Evolutionary conservation across 305 asterid species (phyloP).

Genomic region (Fraxinus greggii): DNA sequence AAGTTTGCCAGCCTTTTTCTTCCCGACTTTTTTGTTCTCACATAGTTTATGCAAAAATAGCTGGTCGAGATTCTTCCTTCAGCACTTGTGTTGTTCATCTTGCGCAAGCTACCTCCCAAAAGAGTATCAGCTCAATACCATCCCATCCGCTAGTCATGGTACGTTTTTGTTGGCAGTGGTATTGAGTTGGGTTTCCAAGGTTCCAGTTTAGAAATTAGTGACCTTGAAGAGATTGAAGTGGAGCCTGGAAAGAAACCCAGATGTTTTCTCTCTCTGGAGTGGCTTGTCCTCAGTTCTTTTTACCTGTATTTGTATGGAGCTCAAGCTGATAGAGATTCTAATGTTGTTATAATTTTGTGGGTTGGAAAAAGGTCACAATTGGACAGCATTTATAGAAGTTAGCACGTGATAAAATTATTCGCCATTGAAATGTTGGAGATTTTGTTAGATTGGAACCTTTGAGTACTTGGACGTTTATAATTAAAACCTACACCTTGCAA

Average conservation of each 20-base stretch:
- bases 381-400: slow-evolving; percentile 4
- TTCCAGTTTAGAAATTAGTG: slow-evolving; percentile 10
- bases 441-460: neutral
- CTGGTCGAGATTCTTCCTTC: slow-evolving; percentile 95
- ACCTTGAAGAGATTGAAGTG: slow-evolving; percentile 26
- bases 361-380: slow-evolving; percentile 10
- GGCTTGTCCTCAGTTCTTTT: slow-evolving; percentile 27
- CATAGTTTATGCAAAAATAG: slow-evolving; percentile 38
- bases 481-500: neutral
- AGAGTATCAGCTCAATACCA: slow-evolving; percentile 78
- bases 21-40: neutral
- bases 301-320: slow-evolving; percentile 24
- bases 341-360: slow-evolving; percentile 15
- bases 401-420: neutral
- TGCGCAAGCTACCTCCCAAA: slow-evolving; percentile 91
- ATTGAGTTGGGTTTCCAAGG: slow-evolving; percentile 18
- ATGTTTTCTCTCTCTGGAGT: slow-evolving; percentile 42
- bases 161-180: neutral
- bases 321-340: slow-evolving; percentile 12
- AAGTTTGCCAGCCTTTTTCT: neutral
- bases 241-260: slow-evolving; percentile 37
- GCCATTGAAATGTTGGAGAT: neutral
- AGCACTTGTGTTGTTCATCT: slow-evolving; percentile 80
- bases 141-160: slow-evolving; percentile 56
- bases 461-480: neutral